These are phyloP conservation scores for Microcyclosporella mali DNA, from an alignment of 2,329 filamentous ascomycete genomes.

Conservation along the genomic window DNA sequence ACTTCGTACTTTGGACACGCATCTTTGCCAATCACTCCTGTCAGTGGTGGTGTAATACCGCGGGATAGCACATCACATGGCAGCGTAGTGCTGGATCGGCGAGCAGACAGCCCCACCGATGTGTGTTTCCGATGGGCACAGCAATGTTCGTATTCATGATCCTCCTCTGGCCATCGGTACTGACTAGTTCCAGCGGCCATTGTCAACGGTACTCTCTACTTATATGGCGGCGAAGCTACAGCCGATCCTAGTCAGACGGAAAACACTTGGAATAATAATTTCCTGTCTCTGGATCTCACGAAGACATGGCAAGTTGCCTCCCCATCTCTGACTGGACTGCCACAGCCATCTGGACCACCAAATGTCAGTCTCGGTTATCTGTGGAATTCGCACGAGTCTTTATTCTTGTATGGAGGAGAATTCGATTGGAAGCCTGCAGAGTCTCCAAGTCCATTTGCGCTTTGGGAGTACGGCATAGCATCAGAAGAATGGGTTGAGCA, in stretches of 20 bases:
- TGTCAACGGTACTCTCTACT: constrained; percentile 68
- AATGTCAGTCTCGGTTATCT: constrained; percentile 67
- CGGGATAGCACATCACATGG: constrained; percentile 9
- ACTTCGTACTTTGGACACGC: constrained; percentile 19
- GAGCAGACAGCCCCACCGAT: constrained; percentile 43
- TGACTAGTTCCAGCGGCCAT: constrained; percentile 46
- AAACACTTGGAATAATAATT: constrained; percentile 70
- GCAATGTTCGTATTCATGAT: constrained; percentile 42
- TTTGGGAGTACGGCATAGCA: constrained; percentile 66
- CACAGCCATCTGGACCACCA: constrained; percentile 62
- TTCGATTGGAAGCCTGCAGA: constrained; percentile 59
- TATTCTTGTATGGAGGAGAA: constrained; percentile 70
- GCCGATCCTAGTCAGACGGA: constrained; percentile 51
- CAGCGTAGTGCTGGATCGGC: constrained; percentile 17
- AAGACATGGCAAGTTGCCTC: constrained; percentile 63
- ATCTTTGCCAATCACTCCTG: constrained; percentile 25
- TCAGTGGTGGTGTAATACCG: constrained; percentile 27
- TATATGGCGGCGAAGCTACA: constrained; percentile 66
- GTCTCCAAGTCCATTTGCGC: constrained; percentile 53
- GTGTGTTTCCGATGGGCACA: constrained; percentile 62
- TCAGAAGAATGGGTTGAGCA: constrained; percentile 57
- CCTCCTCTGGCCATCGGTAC: constrained; percentile 8
- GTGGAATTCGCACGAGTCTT: constrained; percentile 64
- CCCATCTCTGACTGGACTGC: constrained; percentile 57
- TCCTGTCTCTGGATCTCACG: constrained; percentile 65